These are phyloP conservation scores for Pittosporum tobira DNA, from an alignment of 129 eudicot genomes.

Conservation along the genomic window DNA sequence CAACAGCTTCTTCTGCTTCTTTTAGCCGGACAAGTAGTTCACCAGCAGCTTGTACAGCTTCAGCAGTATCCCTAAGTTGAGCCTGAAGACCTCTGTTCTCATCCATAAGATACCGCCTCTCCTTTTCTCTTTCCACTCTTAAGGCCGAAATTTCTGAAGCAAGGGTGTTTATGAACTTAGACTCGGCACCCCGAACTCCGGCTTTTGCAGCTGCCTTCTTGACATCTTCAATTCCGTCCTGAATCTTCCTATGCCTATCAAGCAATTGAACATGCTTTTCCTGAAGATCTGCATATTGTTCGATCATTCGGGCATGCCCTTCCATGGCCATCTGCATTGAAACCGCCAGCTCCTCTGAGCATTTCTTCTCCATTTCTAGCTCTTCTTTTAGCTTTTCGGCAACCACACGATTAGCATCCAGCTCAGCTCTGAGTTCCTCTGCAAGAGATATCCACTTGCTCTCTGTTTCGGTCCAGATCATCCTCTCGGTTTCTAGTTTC, in stretches of 20 bases:
- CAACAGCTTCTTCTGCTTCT: conserved; percentile 89
- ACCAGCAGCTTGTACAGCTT: conserved; percentile 98
- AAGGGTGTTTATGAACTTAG: conserved; percentile 71
- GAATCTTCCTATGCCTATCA: conserved; percentile 59
- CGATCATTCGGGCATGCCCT: conserved; percentile 95
- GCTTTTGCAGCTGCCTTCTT: conserved; percentile 79
- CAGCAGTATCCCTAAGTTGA: conserved; percentile 87
- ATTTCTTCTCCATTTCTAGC: conserved; percentile 56
- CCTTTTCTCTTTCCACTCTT: conserved; percentile 79
- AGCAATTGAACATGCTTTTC: conserved; percentile 82
- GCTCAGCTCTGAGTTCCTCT: conserved; percentile 58
- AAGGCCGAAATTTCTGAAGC: conserved; percentile 74
- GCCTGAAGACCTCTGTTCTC: conserved; percentile 84
- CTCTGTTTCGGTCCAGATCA: conserved; percentile 56
- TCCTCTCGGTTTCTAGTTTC: conserved; percentile 59
- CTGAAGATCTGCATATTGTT: conserved; percentile 85
- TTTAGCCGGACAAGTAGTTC: conserved; percentile 88
- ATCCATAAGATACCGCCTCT: conserved; percentile 57
- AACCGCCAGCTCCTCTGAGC: conserved; percentile 84
- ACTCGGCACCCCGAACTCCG: conserved; percentile 76
- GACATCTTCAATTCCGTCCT: conserved; percentile 77
- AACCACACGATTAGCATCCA: conserved; percentile 43
- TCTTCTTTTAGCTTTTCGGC: conserved; percentile 59
- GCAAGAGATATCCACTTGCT: conserved; percentile 71
- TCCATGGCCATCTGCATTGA: conserved; percentile 95